These are phyloP conservation scores for Neurospora sp. DNA, from an alignment of 495 filamentous ascomycete genomes.

Conservation along the genomic window DNA sequence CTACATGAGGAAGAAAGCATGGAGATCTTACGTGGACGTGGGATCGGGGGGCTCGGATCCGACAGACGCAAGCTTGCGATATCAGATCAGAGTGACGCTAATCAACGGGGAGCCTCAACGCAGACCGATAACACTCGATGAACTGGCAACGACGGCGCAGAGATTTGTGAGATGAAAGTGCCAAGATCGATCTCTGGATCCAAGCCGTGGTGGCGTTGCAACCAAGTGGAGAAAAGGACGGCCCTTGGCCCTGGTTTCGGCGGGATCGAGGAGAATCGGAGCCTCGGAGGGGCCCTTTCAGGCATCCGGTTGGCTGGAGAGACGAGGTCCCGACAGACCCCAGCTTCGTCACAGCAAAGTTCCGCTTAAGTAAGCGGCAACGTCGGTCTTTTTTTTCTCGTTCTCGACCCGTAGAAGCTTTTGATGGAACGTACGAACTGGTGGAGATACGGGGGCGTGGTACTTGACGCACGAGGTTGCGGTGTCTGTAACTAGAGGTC, in stretches of 20 bases:
- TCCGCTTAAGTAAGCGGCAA: neutral
- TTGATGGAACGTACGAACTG: neutral
- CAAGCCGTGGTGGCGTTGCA: neutral
- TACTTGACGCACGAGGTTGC: neutral
- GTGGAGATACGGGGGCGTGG: neutral
- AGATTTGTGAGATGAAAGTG: neutral
- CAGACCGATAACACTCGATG: neutral
- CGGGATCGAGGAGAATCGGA: neutral
- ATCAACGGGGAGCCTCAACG: neutral
- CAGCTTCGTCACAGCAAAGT: neutral
- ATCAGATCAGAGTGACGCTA: neutral
- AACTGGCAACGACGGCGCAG: neutral
- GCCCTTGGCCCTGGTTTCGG: neutral
- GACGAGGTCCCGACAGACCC: neutral
- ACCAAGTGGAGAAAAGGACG: neutral
- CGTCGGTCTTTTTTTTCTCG: neutral
- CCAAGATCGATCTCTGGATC: neutral
- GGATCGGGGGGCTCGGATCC: neutral
- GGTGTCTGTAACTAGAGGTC: neutral
- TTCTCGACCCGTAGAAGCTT: neutral
- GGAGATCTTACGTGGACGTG: neutral
- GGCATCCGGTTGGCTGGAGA: neutral
- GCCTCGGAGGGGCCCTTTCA: neutral
- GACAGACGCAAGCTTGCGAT: neutral
- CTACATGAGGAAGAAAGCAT: neutral